Evolutionary conservation across 257 asterid species (phyloP), one percentile per base, ranked within the genome.

Genomic region (Solanum dulcamara): DNA sequence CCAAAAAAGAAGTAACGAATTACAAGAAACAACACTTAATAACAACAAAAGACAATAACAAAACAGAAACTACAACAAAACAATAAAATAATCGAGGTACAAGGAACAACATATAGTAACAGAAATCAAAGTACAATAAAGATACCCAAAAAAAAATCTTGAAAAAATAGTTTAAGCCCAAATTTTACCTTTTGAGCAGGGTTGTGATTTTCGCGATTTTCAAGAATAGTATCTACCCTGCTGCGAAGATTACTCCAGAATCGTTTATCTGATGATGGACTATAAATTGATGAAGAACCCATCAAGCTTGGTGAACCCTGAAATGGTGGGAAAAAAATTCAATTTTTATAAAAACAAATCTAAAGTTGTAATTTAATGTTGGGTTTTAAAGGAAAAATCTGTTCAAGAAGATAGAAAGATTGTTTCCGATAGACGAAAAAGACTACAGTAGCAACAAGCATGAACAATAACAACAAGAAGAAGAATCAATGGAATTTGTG

Each of bases 231-330:
- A 62, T 96, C 98, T 42, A 92, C 88, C 12, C 98, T 92, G 91
- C 89, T 90, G 32, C 90, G 92, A 10, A 96, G 97, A 35, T 90
- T 80, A 91, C 98, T 94, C 99, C 99, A 95, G 84, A 89, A 93
- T 44, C 93, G 94, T 91, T 91, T 89, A 79, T 96, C 98, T 20
- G 98, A 92, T 33, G 95, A 90, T 2, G 98, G 97, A 80, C 97
- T 96, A 88, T 87, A 88, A 83, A 84, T 22, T 2, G 93, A 87
- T 74, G 97, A 87, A 48, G 94, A 91, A 62, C 60, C 88, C 89
- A 86, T 87, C 75, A 77, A 86, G 72, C 87, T 13, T 14, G 87
- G 86, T 71, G 93, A 87, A 46, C 90, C 94, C 97, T 92, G 94
- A 22, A 55, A 83, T 42, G 13, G 40, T 35, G 6, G 14, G n/a